These are phyloP conservation scores for Fimicolochytrium jonesii DNA, from an alignment of 192 early-diverging fungal genomes.

Conservation along the genomic window DNA sequence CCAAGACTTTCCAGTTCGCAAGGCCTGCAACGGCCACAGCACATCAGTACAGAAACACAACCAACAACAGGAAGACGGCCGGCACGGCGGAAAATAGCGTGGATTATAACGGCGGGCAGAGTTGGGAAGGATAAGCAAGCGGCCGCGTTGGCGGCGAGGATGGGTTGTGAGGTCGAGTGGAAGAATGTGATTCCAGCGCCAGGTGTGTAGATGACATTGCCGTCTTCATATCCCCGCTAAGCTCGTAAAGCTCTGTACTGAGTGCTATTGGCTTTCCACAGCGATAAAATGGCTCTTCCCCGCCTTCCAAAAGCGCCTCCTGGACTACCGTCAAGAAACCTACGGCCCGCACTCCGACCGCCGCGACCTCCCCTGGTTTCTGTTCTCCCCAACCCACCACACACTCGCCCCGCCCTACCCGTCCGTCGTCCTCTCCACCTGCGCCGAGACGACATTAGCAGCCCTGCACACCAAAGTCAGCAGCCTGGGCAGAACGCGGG, in stretches of 20 bases:
- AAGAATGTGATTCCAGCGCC: constrained; percentile 20
- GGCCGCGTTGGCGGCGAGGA: constrained; percentile 1
- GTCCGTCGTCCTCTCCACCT: constrained; percentile 8
- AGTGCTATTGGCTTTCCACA: too few species aligned
- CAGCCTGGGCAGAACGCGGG: not conserved
- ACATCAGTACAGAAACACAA: too few species aligned
- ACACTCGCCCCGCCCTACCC: constrained; percentile 17
- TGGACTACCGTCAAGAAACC: constrained; percentile 8
- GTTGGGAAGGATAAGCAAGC: constrained; percentile 15
- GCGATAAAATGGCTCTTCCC: constrained; percentile 29
- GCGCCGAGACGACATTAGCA: constrained; percentile 23
- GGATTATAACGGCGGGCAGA: constrained; percentile 27
- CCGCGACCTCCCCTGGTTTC: constrained; percentile 21
- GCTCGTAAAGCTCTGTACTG: too few species aligned
- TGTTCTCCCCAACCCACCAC: constrained; percentile 10
- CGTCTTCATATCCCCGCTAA: too few species aligned
- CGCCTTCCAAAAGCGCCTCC: constrained; percentile 24
- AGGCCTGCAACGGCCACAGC: too few species aligned
- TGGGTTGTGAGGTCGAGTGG: not conserved
- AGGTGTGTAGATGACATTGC: constrained; percentile 7
- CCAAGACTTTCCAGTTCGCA: too few species aligned
- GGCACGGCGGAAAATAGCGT: too few species aligned
- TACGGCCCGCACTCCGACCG: not conserved
- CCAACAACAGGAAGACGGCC: too few species aligned
- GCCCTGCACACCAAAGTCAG: constrained; percentile 15